phyloP scores from a whole-genome alignment of 1,139 yeast genomes.

The Nakaseomyces glabratus region DNA sequence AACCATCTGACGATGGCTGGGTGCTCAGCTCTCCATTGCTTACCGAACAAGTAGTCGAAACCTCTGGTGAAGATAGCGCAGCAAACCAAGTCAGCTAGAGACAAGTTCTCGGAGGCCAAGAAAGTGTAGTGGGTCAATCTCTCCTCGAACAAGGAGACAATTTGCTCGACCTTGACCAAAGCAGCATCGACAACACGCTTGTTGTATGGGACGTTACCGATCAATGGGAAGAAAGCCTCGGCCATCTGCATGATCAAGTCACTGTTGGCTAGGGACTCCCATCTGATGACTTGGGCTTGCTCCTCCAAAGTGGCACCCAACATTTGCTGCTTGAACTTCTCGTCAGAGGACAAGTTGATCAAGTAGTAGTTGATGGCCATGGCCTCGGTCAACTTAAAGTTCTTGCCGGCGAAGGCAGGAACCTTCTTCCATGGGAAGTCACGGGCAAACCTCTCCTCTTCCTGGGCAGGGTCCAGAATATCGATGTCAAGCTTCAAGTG shows the following conservation, averaged over 20 bases:
- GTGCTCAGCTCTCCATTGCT: conserved; percentile 65
- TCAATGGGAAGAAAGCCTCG: conserved; percentile 36
- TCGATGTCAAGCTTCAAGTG: conserved; percentile 63
- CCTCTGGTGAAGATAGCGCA: conserved; percentile 56
- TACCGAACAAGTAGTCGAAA: conserved; percentile 60
- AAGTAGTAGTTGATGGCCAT: conserved; percentile 55
- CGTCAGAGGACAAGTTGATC: conserved; percentile 25
- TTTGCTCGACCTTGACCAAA: conserved; percentile 34
- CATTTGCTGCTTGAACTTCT: conserved; percentile 31
- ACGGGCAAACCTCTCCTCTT: conserved; percentile 38
- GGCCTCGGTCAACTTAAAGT: conserved; percentile 66
- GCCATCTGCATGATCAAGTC: conserved; percentile 48
- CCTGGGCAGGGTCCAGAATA: conserved; percentile 39
- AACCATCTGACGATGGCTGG: conserved; percentile 83
- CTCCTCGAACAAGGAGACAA: conserved; percentile 44
- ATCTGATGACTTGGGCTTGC: conserved; percentile 63
- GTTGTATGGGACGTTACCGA: conserved; percentile 60
- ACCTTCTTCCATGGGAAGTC: conserved; percentile 64
- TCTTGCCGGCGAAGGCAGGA: conserved; percentile 74
- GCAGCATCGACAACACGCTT: conserved; percentile 65
- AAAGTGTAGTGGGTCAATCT: conserved; percentile 71
- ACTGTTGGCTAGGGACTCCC: conserved; percentile 74
- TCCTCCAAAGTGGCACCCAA: conserved; percentile 60
- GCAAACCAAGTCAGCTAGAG: conserved; percentile 73
- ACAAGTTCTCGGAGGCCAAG: conserved; percentile 83